Percentiles rank a stretch among this genome's conserved stretches.
These are phyloP conservation scores for Coemansia sp. DNA, from an alignment of 192 early-diverging fungal species.

Conservation along the genomic window DNA sequence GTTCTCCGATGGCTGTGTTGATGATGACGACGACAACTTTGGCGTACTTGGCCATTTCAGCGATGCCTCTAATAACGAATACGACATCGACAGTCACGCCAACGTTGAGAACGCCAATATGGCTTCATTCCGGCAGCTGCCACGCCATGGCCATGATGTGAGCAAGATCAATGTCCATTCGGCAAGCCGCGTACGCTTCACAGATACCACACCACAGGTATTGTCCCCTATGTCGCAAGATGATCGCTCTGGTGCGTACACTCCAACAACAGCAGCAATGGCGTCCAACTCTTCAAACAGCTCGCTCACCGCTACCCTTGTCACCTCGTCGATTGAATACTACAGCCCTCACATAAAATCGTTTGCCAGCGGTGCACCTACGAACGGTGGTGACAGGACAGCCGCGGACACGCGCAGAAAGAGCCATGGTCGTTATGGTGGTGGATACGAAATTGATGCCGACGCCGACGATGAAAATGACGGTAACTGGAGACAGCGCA, in stretches of 20 bases:
- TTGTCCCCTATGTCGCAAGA: conserved; percentile 16
- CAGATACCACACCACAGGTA: conserved; percentile 1
- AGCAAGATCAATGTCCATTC: conserved; percentile 6
- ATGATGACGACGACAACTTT: conserved; percentile 30
- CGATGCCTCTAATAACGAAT: conserved; percentile 21
- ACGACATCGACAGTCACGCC: background rate
- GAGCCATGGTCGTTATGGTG: background rate
- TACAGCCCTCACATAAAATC: conserved; percentile 35
- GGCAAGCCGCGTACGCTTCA: conserved; percentile 34
- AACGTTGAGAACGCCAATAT: background rate
- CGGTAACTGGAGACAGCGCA: conserved; percentile 15
- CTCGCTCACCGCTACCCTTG: conserved; percentile 51
- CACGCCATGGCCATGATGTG: background rate
- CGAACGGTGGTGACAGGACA: background rate
- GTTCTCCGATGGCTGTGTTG: conserved; percentile 24
- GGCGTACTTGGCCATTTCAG: conserved; percentile 45
- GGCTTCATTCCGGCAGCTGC: background rate
- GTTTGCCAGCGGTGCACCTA: background rate
- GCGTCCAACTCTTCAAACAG: conserved; percentile 40
- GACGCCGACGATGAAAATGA: conserved; percentile 51
- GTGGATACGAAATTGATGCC: conserved; percentile 20
- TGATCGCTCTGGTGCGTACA: conserved; percentile 10
- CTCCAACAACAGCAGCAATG: background rate
- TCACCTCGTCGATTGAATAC: conserved; percentile 49
- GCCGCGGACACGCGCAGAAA: background rate